These are phyloP conservation scores for Sclerotinia borealis DNA, from an alignment of 2,329 filamentous ascomycete species.

Conservation along the genomic window DNA sequence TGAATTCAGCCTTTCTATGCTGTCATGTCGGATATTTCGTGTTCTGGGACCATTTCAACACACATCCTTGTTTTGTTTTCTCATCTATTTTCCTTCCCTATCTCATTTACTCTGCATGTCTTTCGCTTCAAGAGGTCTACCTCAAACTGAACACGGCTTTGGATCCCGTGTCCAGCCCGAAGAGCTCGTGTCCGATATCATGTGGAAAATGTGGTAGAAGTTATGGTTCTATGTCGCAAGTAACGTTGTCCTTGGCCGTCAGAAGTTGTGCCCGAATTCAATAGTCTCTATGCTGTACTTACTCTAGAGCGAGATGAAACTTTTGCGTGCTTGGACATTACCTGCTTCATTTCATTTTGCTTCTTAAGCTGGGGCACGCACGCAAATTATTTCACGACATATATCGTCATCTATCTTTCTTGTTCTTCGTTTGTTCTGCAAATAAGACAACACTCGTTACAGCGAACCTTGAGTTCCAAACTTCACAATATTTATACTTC, in stretches of 20 bases:
- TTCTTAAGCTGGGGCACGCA: not conserved
- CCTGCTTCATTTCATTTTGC: slow-evolving; percentile 4
- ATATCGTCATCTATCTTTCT: not conserved
- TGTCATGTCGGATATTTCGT: not conserved
- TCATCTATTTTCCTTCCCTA: not conserved
- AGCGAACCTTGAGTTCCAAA: not conserved
- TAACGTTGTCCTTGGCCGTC: slow-evolving; percentile 8
- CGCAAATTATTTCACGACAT: not conserved
- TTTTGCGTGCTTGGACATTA: not conserved
- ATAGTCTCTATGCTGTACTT: slow-evolving; percentile 2
- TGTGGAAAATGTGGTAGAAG: not conserved
- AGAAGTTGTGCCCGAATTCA: not conserved
- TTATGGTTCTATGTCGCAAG: not conserved
- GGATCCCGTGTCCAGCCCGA: not conserved
- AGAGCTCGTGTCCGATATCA: not conserved
- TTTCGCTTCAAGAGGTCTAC: not conserved
- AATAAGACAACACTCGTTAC: not conserved
- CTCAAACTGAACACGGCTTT: not conserved
- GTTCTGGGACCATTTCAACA: not conserved
- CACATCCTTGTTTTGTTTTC: not conserved
- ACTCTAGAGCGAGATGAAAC: not conserved
- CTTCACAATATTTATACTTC: not conserved
- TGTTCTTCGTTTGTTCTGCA: not conserved
- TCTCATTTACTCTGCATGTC: slow-evolving; percentile 2
- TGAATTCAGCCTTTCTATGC: not conserved